Evolutionary conservation across 768 basidiomycete species (phyloP).

Genomic region (Tricholoma flavovirens): DNA sequence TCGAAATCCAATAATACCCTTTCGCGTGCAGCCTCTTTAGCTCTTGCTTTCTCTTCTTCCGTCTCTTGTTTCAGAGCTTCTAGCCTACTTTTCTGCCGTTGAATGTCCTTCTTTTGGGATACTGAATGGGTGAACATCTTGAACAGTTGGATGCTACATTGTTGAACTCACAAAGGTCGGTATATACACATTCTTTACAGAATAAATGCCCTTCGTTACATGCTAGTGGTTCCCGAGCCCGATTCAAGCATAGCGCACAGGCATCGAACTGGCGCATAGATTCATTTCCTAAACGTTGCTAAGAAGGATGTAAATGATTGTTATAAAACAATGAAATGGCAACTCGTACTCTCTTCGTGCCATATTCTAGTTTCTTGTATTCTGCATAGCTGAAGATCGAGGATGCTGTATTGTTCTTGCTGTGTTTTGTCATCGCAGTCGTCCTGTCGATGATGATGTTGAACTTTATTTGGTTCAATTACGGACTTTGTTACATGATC

Average conservation of each 20-base stretch:
- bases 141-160: background rate
- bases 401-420: slow-evolving; percentile 86
- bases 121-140: slow-evolving; percentile 38
- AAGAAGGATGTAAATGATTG: background rate
- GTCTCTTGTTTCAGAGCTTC: slow-evolving; percentile 71
- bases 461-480: background rate
- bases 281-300: slow-evolving; percentile 85
- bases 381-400: slow-evolving; percentile 89
- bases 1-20: slow-evolving; percentile 90
- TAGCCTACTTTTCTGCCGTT: slow-evolving; percentile 78
- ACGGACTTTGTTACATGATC: too few relatives aligned
- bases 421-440: slow-evolving; percentile 77
- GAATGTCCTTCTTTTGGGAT: slow-evolving; percentile 87
- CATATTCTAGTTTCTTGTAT: slow-evolving; percentile 80
- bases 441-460: background rate
- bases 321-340: background rate
- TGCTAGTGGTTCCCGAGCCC: slow-evolving; percentile 76
- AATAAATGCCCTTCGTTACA: slow-evolving; percentile 89
- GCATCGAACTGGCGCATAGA: slow-evolving; percentile 91
- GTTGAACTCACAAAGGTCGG: slow-evolving; percentile 63
- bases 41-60: slow-evolving; percentile 71
- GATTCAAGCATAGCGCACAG: slow-evolving; percentile 82
- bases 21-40: slow-evolving; percentile 72
- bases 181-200: slow-evolving; percentile 92
- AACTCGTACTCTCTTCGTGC: slow-evolving; percentile 61